phyloP scores from a whole-genome alignment of 352 stramenopile species.

The Globisporangium carolinianum region DNA sequence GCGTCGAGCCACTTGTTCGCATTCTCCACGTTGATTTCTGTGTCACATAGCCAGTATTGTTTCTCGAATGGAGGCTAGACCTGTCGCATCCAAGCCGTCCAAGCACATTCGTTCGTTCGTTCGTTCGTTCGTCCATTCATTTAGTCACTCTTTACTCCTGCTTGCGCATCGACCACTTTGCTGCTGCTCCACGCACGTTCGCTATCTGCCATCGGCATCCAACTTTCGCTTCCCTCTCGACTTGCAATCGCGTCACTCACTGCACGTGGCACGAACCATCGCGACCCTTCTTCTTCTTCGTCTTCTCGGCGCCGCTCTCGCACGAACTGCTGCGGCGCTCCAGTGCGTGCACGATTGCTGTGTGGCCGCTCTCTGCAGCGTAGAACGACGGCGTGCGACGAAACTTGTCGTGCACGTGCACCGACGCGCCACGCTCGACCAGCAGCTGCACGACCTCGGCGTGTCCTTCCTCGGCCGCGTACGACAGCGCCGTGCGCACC shows the following conservation, averaged over 20 bases:
- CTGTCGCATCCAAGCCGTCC: too few species aligned
- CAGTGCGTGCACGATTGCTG: slow-evolving; percentile 6
- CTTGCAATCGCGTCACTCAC: background rate
- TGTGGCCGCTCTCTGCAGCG: slow-evolving; percentile 8
- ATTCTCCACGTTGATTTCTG: too few species aligned
- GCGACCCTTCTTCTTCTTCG: background rate
- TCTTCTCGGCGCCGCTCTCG: background rate
- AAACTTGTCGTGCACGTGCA: slow-evolving; percentile 10
- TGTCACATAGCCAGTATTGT: too few species aligned
- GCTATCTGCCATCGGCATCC: too few species aligned
- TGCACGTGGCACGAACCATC: slow-evolving; percentile 1
- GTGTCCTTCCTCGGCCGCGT: slow-evolving; percentile 9
- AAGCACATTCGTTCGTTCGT: background rate
- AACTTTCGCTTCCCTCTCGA: too few species aligned
- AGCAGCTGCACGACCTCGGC: slow-evolving; percentile 8
- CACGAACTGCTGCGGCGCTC: slow-evolving; percentile 3
- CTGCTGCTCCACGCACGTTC: too few species aligned
- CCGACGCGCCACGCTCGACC: slow-evolving; percentile 8
- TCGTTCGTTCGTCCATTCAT: slow-evolving; percentile 6
- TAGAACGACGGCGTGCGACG: slow-evolving; percentile 6
- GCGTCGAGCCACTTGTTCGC: too few species aligned
- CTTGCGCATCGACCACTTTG: too few species aligned
- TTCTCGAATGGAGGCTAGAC: too few species aligned
- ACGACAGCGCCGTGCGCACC: slow-evolving; percentile 8
- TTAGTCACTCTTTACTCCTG: too few species aligned